Percentiles rank a stretch among this genome's conserved stretches.
phyloP scores from a whole-genome alignment of 129 eudicot species.

The Tagetes erecta region DNA sequence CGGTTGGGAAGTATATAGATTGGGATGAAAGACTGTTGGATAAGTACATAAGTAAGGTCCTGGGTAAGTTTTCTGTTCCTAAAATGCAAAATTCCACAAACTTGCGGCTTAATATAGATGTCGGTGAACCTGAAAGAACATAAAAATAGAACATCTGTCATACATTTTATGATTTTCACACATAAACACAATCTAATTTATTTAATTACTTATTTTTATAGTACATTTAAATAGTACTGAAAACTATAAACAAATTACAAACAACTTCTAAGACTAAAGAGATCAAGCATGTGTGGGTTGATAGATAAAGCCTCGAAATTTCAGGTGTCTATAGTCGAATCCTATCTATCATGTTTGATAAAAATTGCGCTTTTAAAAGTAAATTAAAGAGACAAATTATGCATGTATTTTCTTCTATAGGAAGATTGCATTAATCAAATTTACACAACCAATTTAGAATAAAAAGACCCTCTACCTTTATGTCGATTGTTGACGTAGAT shows the following conservation, averaged over 20 bases:
- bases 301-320: neutral
- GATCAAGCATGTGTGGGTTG: neutral
- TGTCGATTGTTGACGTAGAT: neutral
- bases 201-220: neutral
- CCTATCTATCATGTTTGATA: neutral
- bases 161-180: neutral
- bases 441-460: neutral
- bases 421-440: neutral
- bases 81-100: constrained; percentile 72
- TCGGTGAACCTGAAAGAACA: constrained; percentile 62
- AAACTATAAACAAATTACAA: neutral
- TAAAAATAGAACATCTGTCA: neutral
- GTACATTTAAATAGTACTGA: neutral
- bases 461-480: neutral
- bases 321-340: neutral
- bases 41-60: constrained; percentile 84
- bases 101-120: constrained; percentile 71
- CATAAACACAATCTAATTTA: neutral
- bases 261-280: neutral
- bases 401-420: neutral
- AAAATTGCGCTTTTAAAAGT: neutral
- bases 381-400: neutral
- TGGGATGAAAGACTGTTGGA: constrained; percentile 75
- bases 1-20: constrained; percentile 76
- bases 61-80: constrained; percentile 86